Evolutionary conservation across 2,329 filamentous ascomycete genomes (phyloP).

Genomic region (Tolypocladium endophyticum): DNA sequence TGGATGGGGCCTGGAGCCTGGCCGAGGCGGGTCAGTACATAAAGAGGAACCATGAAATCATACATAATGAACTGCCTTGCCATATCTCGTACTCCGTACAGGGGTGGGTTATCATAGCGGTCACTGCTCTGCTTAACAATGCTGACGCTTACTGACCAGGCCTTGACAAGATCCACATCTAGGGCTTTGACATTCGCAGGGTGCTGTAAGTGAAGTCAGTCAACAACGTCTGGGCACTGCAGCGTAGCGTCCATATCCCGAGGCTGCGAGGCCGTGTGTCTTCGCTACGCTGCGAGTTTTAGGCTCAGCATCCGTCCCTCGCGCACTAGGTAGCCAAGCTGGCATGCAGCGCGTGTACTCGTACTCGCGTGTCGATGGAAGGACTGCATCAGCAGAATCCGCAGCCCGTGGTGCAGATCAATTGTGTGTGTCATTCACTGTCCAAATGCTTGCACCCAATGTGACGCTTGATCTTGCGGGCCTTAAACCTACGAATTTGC

Average conservation of each 20-base stretch:
- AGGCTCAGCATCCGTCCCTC: not conserved
- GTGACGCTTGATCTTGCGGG: not conserved
- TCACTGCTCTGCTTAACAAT: not conserved
- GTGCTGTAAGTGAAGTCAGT: not conserved
- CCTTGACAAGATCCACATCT: not conserved
- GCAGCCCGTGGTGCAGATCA: not conserved
- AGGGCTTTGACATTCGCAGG: not conserved
- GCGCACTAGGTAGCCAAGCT: not conserved
- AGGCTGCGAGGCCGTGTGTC: not conserved
- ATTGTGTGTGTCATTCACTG: not conserved
- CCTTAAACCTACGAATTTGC: no score
- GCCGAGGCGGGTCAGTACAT: not conserved
- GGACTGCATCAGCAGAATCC: not conserved
- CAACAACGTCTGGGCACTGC: not conserved
- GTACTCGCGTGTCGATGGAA: not conserved
- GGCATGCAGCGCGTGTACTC: not conserved
- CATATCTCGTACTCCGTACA: not conserved
- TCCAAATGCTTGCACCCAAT: not conserved
- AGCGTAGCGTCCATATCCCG: not conserved
- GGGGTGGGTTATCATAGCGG: not conserved
- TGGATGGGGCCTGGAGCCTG: not conserved
- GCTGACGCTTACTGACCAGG: not conserved
- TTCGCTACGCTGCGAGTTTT: not conserved
- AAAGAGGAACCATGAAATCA: conserved; percentile 4
- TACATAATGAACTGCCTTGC: conserved; percentile 5